Percentiles rank a stretch among this genome's conserved stretches.
Conservation (phyloP, 805 yeast genomes). For the Candida ortonii region DNA sequence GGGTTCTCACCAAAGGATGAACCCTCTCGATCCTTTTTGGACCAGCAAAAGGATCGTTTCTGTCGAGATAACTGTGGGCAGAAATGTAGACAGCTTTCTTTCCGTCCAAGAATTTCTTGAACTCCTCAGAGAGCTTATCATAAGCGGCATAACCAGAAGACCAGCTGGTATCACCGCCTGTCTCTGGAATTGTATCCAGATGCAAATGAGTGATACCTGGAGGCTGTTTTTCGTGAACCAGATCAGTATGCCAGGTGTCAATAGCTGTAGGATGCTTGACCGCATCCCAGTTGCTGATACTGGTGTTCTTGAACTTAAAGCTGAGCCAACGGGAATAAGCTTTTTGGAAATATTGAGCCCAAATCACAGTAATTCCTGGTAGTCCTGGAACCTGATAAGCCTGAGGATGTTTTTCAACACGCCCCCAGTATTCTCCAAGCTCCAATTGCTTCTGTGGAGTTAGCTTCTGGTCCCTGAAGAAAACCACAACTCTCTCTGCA, state of each 20-base stretch:
- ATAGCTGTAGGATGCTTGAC: conserved; percentile 10
- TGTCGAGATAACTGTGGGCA: conserved; percentile 37
- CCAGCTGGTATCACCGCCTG: conserved; percentile 57
- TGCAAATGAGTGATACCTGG: conserved; percentile 55
- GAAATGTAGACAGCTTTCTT: conserved; percentile 43
- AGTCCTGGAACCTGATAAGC: conserved; percentile 34
- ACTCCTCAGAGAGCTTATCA: conserved; percentile 50
- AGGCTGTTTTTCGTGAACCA: conserved; percentile 53
- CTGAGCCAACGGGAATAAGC: conserved; percentile 19
- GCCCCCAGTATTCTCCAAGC: conserved; percentile 44
- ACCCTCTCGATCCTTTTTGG: conserved; percentile 48
- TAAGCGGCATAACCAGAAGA: conserved; percentile 55
- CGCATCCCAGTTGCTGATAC: conserved; percentile 16
- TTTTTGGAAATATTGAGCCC: conserved; percentile 36
- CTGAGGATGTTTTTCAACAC: conserved; percentile 38
- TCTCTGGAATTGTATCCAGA: conserved; percentile 45
- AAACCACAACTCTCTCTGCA: conserved; percentile 48
- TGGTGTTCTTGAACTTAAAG: conserved; percentile 15
- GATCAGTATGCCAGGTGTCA: conserved; percentile 46
- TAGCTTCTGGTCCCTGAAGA: conserved; percentile 46
- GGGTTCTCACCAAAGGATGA: conserved; percentile 61
- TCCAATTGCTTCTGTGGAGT: conserved; percentile 41
- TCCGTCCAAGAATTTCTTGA: conserved; percentile 50
- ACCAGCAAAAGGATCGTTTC: conserved; percentile 44
- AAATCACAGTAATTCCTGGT: conserved; percentile 38